These are phyloP conservation scores for Boletus reticulatus DNA, from an alignment of 768 basidiomycete genomes.

Conservation along the genomic window DNA sequence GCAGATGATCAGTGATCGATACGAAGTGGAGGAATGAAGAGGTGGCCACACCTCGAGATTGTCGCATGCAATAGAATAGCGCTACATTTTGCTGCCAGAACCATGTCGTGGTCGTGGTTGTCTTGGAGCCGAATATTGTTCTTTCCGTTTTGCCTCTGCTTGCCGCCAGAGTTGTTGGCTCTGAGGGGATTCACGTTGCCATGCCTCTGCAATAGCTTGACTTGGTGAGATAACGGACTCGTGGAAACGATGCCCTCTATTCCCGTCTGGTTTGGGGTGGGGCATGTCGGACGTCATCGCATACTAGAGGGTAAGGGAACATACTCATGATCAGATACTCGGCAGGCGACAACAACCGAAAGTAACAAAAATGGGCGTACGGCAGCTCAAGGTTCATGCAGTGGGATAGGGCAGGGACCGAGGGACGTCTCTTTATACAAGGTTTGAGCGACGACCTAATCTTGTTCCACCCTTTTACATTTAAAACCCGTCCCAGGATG, in stretches of 20 bases:
- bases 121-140: constrained; percentile 42
- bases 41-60: constrained; percentile 10
- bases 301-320: constrained; percentile 29
- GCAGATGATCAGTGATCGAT: constrained; percentile 3
- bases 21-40: neutral
- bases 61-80: constrained; percentile 12
- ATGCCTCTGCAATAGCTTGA: constrained; percentile 65
- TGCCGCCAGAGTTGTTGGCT: constrained; percentile 60
- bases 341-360: constrained; percentile 21
- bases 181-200: constrained; percentile 61
- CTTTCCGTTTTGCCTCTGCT: constrained; percentile 46
- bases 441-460: constrained; percentile 30
- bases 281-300: constrained; percentile 37
- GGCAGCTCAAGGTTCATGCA: constrained; percentile 36
- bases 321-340: constrained; percentile 31
- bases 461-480: constrained; percentile 30
- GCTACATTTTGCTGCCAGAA: constrained; percentile 55
- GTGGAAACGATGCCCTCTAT: constrained; percentile 26
- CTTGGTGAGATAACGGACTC: constrained; percentile 45
- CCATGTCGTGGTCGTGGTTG: constrained; percentile 34
- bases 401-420: constrained; percentile 31
- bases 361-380: constrained; percentile 35
- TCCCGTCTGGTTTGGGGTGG: constrained; percentile 34
- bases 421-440: constrained; percentile 35
- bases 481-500: constrained; percentile 26